Conservation (phyloP, 1,139 yeast species). For the Geotrichum reessii region DNA sequence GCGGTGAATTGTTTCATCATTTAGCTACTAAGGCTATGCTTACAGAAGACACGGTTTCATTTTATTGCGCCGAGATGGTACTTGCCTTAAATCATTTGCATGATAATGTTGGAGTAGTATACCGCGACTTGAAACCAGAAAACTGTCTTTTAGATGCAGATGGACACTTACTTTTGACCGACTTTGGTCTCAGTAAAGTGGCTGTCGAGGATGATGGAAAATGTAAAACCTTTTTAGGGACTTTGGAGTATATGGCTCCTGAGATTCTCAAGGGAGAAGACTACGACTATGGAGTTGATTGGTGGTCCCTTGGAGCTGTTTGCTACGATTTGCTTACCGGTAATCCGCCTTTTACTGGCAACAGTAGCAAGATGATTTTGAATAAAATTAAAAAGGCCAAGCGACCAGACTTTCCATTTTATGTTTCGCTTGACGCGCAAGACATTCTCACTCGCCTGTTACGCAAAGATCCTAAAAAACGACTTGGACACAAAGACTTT, state of each 20-base stretch:
- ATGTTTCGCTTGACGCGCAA: constrained; percentile 77
- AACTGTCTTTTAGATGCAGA: constrained; percentile 74
- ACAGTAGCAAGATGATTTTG: constrained; percentile 71
- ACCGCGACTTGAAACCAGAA: constrained; percentile 90
- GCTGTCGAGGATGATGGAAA: constrained; percentile 42
- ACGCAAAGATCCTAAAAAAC: constrained; percentile 66
- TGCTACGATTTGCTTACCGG: constrained; percentile 85
- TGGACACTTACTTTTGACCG: constrained; percentile 83
- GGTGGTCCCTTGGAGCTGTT: constrained; percentile 97
- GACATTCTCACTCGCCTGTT: constrained; percentile 69
- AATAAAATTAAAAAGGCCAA: constrained; percentile 75
- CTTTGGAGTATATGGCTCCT: constrained; percentile 97
- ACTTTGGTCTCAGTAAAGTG: constrained; percentile 85
- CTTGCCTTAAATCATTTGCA: constrained; percentile 79
- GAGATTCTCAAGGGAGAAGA: constrained; percentile 79
- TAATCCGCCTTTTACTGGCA: constrained; percentile 90
- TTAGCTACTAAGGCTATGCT: constrained; percentile 77
- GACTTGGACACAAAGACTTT: constrained; percentile 64
- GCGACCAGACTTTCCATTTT: constrained; percentile 67
- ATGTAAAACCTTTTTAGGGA: constrained; percentile 78
- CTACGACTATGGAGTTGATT: constrained; percentile 85
- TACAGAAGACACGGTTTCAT: constrained; percentile 71
- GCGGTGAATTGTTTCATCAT: constrained; percentile 89
- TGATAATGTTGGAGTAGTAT: constrained; percentile 73
- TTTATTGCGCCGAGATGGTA: constrained; percentile 81